Evolutionary conservation across 805 yeast genomes (phyloP).

Genomic region (Yamadazyma olivae): DNA sequence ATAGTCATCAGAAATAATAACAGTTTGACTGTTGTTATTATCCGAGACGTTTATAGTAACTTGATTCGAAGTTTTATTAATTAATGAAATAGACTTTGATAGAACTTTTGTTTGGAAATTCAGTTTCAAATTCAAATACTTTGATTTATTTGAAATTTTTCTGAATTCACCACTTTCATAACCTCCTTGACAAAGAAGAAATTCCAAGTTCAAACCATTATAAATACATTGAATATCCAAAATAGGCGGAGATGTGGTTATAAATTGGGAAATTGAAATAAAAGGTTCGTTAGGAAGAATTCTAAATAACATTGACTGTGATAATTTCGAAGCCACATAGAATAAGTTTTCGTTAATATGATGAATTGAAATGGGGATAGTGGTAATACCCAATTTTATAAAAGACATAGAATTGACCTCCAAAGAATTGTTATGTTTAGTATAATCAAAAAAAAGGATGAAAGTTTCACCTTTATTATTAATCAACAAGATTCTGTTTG

Average conservation of each 20-base stretch:
- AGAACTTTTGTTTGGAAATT: conserved; percentile 3
- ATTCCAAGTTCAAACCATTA: conserved; percentile 4
- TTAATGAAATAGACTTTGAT: not conserved
- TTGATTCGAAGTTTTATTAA: not conserved
- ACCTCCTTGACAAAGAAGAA: conserved; percentile 32
- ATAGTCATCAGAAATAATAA: not conserved
- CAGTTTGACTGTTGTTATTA: not conserved
- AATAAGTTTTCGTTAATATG: conserved; percentile 25
- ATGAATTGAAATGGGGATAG: conserved; percentile 26
- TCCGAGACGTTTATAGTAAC: not conserved
- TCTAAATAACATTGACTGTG: conserved; percentile 29
- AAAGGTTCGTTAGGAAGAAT: conserved; percentile 23
- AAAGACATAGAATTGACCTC: conserved; percentile 14
- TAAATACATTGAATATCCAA: conserved; percentile 18
- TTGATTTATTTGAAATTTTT: conserved; percentile 8
- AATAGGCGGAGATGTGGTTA: conserved; percentile 31
- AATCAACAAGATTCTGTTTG: conserved; percentile 21
- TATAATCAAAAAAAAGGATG: conserved; percentile 18
- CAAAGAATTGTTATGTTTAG: not conserved
- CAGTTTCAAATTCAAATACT: conserved; percentile 1
- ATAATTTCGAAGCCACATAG: conserved; percentile 26
- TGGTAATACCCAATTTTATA: conserved; percentile 25
- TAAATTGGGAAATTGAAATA: conserved; percentile 18
- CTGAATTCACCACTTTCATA: conserved; percentile 30
- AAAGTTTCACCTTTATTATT: conserved; percentile 28